Evolutionary conservation across 768 basidiomycete genomes (phyloP), one percentile per base, ranked within the genome.

Genomic region (Pleurotus pulmonarius): DNA sequence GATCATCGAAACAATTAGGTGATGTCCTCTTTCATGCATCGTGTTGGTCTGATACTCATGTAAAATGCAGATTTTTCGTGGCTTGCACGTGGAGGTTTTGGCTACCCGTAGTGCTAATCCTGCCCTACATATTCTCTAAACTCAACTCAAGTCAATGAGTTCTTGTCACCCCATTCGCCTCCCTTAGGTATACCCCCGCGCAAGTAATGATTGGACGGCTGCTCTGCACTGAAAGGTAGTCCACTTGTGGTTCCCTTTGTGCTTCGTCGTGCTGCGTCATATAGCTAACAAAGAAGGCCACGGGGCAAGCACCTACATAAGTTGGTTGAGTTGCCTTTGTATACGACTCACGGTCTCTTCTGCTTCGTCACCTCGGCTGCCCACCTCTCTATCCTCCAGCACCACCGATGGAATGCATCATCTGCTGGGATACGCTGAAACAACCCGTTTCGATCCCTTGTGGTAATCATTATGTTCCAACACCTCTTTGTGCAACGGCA

Each of bases 361-460:
- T 43, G 41, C 1, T 43, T n/a, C 41, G 13, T 5, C n/a, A n/a
- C 41, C n/a, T 43, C n/a, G n/a, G 8, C 41, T 16, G 15, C 41
- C 41, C 20, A 16, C 13, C 5, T 43, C 1, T 43, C 41, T 16
- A n/a, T 2, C 12, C 12, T 11, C 39, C 3, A 40, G n/a, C 18
- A 43, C 12, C 41, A 13, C 41, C 41, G 41, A n/a, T 43, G 41
- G 20, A 43, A 43, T 59, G 58, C 47, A 29, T 20, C 8, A 48
- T 56, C 24, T 59, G 58, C 26, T 26, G 39, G 22, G 22, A 41
- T 2, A 11, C 11, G 9, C 38, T 56, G n/a, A 26, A 12, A 5
- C 29, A 43, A n/a, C 54, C 58, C 22, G 22, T 49, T 48, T 51
- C 49, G 47, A 34, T 48, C 47, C 57, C 56, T 49, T 51, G 61